phyloP scores from a whole-genome alignment of 768 basidiomycete species.

The Udeniomyces megalosporus region DNA sequence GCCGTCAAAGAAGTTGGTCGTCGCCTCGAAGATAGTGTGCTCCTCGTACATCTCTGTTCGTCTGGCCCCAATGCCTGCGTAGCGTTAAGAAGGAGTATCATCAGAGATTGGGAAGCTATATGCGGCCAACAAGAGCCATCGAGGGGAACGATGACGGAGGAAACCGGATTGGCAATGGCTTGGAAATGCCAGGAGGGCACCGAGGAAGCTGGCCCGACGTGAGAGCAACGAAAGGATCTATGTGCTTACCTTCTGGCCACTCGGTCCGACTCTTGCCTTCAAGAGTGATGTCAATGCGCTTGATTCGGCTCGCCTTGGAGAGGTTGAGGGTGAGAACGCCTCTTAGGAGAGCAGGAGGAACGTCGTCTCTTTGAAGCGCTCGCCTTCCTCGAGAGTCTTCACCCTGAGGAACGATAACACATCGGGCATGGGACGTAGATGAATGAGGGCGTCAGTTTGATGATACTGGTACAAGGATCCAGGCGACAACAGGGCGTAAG shows the following conservation, averaged over 20 bases:
- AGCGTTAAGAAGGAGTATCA: too few species aligned
- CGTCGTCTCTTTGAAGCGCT: constrained; percentile 30
- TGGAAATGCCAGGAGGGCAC: too few species aligned
- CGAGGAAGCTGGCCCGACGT: background rate
- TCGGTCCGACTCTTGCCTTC: constrained; percentile 52
- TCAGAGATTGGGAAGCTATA: too few species aligned
- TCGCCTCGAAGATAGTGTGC: constrained; percentile 53
- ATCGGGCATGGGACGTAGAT: background rate
- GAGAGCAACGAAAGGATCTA: background rate
- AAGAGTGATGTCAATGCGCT: constrained; percentile 66
- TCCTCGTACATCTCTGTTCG: constrained; percentile 64
- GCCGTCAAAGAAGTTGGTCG: constrained; percentile 57
- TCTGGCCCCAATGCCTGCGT: constrained; percentile 47
- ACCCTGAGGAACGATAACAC: constrained; percentile 10
- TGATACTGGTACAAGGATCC: background rate
- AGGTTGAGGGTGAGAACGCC: constrained; percentile 49
- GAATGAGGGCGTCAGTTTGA: background rate
- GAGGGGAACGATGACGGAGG: constrained; percentile 8
- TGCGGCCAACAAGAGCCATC: too few species aligned
- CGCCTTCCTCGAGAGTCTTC: constrained; percentile 29
- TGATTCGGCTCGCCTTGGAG: constrained; percentile 65
- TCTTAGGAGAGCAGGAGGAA: constrained; percentile 43
- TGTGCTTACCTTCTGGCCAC: constrained; percentile 69
- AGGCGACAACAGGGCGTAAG: background rate
- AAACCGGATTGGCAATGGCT: background rate